Conservation (phyloP, 2,329 filamentous ascomycete genomes). For the Penicillium sp. region DNA sequence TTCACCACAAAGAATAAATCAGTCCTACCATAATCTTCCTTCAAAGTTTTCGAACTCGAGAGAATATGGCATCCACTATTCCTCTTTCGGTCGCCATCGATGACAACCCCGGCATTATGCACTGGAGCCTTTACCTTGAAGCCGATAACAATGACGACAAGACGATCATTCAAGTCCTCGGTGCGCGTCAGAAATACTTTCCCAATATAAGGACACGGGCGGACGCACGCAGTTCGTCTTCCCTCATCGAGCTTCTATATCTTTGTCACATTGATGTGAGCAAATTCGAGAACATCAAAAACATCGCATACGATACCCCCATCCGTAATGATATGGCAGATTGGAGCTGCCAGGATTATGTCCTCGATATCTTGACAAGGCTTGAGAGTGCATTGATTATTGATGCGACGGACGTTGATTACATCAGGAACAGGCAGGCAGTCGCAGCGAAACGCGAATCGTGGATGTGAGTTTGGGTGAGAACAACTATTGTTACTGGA, state of each 20-base stretch:
- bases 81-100: neutral
- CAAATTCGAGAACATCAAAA: neutral
- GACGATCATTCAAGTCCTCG: neutral
- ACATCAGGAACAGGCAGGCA: neutral
- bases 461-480: neutral
- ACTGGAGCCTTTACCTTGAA: neutral
- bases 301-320: neutral
- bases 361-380: neutral
- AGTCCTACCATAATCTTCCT: no score
- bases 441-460: neutral
- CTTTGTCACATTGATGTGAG: neutral
- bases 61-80: neutral
- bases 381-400: neutral
- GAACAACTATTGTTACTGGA: neutral
- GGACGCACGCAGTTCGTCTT: neutral
- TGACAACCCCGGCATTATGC: neutral
- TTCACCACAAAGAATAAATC: no score
- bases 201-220: neutral
- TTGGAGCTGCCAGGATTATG: neutral
- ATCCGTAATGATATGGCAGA: neutral
- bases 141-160: neutral
- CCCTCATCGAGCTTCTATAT: neutral
- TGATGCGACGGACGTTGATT: neutral
- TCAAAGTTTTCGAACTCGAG: no score
- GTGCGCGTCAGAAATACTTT: neutral